These are phyloP conservation scores for Clonostachys rosea DNA, from an alignment of 2,329 filamentous ascomycete species.

Conservation along the genomic window DNA sequence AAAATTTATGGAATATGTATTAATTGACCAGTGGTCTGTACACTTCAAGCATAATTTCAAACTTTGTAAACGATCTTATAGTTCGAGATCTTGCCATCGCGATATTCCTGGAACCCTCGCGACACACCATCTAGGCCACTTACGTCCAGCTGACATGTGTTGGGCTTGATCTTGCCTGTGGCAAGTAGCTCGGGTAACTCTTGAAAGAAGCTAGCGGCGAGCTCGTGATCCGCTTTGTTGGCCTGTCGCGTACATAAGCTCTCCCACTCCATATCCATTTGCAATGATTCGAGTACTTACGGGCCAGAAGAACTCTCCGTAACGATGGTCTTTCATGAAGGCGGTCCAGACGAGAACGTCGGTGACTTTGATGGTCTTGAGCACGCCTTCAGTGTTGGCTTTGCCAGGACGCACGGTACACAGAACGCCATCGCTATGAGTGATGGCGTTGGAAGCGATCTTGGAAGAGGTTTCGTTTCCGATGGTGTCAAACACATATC, in stretches of 20 bases:
- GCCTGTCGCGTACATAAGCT: constrained; percentile 10
- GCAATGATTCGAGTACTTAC: constrained; percentile 14
- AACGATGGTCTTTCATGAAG: constrained; percentile 31
- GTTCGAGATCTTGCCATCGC: constrained; percentile 28
- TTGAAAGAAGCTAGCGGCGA: constrained; percentile 27
- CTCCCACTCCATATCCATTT: neutral
- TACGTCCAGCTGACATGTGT: constrained; percentile 15
- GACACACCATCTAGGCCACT: constrained; percentile 22
- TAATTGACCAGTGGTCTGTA: no score
- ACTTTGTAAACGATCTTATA: constrained; percentile 29
- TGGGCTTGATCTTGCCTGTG: constrained; percentile 25
- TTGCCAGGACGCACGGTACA: constrained; percentile 36
- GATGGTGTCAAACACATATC: constrained; percentile 35
- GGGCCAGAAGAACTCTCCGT: constrained; percentile 25
- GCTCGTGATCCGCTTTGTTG: constrained; percentile 24
- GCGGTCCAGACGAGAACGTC: constrained; percentile 36
- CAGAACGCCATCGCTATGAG: constrained; percentile 16
- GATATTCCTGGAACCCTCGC: constrained; percentile 27
- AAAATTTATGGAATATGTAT: no score
- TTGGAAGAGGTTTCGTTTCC: constrained; percentile 27
- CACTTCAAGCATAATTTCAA: no score
- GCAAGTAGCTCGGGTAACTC: constrained; percentile 24
- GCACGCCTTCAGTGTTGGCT: constrained; percentile 26
- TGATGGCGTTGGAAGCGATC: constrained; percentile 20
- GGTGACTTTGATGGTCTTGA: constrained; percentile 22